These are phyloP conservation scores for Leccinum uliginosum DNA, from an alignment of 768 basidiomycete genomes.

Conservation along the genomic window DNA sequence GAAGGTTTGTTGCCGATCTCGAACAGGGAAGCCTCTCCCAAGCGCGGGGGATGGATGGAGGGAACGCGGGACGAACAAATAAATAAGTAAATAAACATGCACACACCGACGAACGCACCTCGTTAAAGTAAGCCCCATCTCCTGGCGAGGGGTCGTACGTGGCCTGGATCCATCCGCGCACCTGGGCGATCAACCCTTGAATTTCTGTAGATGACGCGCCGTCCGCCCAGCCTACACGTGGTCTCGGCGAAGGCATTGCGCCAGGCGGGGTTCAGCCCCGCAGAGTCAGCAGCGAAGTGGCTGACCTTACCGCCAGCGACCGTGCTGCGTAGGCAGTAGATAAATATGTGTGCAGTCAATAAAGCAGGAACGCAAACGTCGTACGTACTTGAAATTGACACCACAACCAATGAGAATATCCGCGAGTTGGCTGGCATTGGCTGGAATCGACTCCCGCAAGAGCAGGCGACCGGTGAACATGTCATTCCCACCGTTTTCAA, in stretches of 20 bases:
- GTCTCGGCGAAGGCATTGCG: slow-evolving; percentile 35
- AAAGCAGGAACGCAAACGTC: background rate
- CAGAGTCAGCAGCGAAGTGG: slow-evolving; percentile 32
- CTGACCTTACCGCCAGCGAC: slow-evolving; percentile 37
- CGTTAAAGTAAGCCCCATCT: slow-evolving; percentile 45
- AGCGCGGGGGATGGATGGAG: too few relatives aligned
- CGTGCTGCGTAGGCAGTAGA: background rate
- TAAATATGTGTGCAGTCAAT: too few relatives aligned
- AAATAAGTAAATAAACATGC: background rate
- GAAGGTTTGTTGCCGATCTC: slow-evolving; percentile 39
- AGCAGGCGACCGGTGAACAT: slow-evolving; percentile 34
- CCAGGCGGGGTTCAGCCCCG: slow-evolving; percentile 43
- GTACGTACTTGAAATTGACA: background rate
- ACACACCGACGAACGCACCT: slow-evolving; percentile 25
- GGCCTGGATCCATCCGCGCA: slow-evolving; percentile 11
- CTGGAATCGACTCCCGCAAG: slow-evolving; percentile 25
- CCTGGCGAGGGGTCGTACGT: slow-evolving; percentile 31
- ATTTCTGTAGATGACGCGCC: slow-evolving; percentile 8
- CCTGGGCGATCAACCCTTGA: slow-evolving; percentile 1
- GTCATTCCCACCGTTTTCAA: background rate
- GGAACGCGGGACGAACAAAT: too few relatives aligned
- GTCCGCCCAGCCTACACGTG: slow-evolving; percentile 20
- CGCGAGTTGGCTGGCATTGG: slow-evolving; percentile 22
- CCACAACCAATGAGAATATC: slow-evolving; percentile 6
- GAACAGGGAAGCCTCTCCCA: slow-evolving; percentile 37